phyloP scores from a whole-genome alignment of 192 early-diverging fungal species.

The Gonapodya prolifera region DNA sequence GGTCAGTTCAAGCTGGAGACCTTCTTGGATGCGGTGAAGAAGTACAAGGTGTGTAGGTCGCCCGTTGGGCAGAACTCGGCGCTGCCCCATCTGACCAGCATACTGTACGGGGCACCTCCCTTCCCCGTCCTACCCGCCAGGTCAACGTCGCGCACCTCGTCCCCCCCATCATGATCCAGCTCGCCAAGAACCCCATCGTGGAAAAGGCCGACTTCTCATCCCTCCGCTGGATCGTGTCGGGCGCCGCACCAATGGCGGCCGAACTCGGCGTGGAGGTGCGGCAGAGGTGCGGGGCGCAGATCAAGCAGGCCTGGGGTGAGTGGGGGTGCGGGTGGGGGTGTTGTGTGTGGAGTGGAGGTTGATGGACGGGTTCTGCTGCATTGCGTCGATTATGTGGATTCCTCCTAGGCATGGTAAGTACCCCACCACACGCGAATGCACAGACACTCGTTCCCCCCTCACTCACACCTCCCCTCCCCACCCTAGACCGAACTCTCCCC shows the following conservation, averaged over 20 bases:
- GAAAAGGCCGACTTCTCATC: background rate
- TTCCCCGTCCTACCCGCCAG: background rate
- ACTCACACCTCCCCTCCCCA: too few species aligned
- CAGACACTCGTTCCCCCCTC: too few species aligned
- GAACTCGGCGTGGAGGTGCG: background rate
- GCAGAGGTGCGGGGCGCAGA: background rate
- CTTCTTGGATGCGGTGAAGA: background rate
- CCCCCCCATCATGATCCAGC: slow-evolving; percentile 1
- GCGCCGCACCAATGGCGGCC: background rate
- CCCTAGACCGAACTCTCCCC: background rate
- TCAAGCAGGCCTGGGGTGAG: background rate
- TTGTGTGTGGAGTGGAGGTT: background rate
- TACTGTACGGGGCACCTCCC: background rate
- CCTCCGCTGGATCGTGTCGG: slow-evolving; percentile 1
- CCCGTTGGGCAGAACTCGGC: too few species aligned
- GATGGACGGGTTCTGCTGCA: background rate
- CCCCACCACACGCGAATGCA: too few species aligned
- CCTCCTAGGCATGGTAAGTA: background rate
- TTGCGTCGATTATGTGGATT: too few species aligned
- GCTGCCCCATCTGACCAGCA: background rate
- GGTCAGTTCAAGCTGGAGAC: background rate
- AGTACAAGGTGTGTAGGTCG: background rate
- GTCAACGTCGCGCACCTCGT: slow-evolving; percentile 4
- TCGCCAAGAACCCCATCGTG: background rate
- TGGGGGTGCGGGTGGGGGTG: background rate